Percentiles rank a stretch among this genome's conserved stretches.
These are phyloP conservation scores for Allomyces macrogynus DNA, from an alignment of 192 early-diverging fungal species.

Conservation along the genomic window DNA sequence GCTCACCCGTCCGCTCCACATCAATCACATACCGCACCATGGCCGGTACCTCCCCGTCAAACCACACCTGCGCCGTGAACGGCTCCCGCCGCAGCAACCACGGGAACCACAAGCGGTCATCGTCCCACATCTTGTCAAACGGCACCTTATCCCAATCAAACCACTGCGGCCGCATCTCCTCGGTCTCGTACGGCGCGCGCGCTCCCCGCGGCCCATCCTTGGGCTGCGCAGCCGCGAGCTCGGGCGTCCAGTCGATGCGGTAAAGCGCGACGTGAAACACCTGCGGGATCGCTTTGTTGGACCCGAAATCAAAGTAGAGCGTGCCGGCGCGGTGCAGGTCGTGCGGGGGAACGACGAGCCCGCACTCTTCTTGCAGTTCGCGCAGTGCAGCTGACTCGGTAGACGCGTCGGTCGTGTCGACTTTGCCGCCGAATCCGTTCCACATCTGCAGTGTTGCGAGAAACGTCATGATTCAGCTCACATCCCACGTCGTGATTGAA, in stretches of 20 bases:
- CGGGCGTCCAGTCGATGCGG: background rate
- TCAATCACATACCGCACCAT: too few species aligned
- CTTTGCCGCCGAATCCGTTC: conserved; percentile 54
- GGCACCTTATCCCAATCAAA: conserved; percentile 32
- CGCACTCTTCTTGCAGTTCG: conserved; percentile 42
- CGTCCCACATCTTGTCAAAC: conserved; percentile 49
- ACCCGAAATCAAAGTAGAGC: conserved; percentile 40
- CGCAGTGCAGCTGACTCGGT: conserved; percentile 29
- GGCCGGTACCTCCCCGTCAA: background rate
- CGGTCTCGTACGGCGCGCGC: conserved; percentile 12
- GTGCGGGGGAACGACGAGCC: conserved; percentile 5
- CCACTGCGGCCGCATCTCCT: conserved; percentile 63
- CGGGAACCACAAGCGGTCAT: conserved; percentile 46
- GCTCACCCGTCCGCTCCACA: too few species aligned
- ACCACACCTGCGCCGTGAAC: conserved; percentile 14
- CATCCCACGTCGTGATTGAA: too few species aligned
- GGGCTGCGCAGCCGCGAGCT: background rate
- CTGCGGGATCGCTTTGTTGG: background rate
- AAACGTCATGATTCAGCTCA: too few species aligned
- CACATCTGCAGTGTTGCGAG: background rate
- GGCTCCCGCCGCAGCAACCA: conserved; percentile 14
- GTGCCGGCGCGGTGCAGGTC: conserved; percentile 25
- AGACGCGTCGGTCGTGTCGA: conserved; percentile 43
- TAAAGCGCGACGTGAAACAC: background rate
- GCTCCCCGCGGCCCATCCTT: background rate